Evolutionary conservation across 345 rosid species (phyloP).

Genomic region (Lumnitzera littorea): DNA sequence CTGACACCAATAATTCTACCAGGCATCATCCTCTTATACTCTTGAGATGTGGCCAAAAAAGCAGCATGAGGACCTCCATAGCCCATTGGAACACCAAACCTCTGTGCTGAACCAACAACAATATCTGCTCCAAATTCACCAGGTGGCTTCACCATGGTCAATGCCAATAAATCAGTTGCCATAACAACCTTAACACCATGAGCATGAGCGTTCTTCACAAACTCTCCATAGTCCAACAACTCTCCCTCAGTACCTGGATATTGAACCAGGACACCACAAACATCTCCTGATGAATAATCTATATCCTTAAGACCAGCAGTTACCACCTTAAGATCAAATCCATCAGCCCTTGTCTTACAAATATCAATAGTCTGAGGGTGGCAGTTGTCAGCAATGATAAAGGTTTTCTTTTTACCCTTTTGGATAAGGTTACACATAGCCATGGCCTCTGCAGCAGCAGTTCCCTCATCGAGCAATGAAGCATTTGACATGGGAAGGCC

Average conservation of each 20-base stretch:
- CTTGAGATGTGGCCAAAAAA: constrained; percentile 93
- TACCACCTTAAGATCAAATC: constrained; percentile 72
- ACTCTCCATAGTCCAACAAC: constrained; percentile 77
- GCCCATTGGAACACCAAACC: constrained; percentile 99
- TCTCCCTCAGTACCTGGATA: constrained; percentile 97
- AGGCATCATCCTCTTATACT: constrained; percentile 98
- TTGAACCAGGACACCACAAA: constrained; percentile 95
- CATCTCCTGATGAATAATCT: constrained; percentile 72
- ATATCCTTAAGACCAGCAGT: constrained; percentile 67
- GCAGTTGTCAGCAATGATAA: constrained; percentile 71
- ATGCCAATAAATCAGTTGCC: constrained; percentile 88
- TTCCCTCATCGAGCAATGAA: constrained; percentile 89
- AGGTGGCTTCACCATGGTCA: constrained; percentile 92
- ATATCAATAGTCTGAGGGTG: constrained; percentile 95
- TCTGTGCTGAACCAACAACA: constrained; percentile 91
- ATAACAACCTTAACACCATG: constrained; percentile 93
- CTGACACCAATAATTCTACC: constrained; percentile 94
- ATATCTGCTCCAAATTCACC: constrained; percentile 95
- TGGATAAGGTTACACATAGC: constrained; percentile 92
- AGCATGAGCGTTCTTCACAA: constrained; percentile 85
- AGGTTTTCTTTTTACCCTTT: constrained; percentile 92
- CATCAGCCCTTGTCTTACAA: constrained; percentile 87
- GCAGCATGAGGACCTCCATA: constrained; percentile 99
- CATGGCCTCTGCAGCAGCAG: constrained; percentile 99
- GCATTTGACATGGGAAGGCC: constrained; percentile 97